Evolutionary conservation across 345 rosid species (phyloP), one percentile per base, ranked within the genome.

Genomic region (Raphanus raphanistrum): DNA sequence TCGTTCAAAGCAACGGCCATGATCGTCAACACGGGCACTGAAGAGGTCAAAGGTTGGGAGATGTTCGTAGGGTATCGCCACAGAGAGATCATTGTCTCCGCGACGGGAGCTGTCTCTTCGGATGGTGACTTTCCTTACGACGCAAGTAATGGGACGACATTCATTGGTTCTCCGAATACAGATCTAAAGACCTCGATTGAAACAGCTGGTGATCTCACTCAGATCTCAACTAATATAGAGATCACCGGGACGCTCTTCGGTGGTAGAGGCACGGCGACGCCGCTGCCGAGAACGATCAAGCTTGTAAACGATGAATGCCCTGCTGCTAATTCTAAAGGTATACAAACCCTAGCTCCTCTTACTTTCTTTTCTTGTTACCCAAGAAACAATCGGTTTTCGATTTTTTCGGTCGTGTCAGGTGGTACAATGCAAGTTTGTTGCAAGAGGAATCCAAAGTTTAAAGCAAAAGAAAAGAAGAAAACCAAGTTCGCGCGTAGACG

Each of bases 181-280:
- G 94, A 93, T 52, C 82, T 95, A 61, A 87, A 88, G 81, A 92
- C 98, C 0, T 76, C 99, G 0, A 83, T 90, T 9, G 91, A 87
- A 1, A 95, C 99, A 0, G 99, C 99, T 0, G 97, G 93, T 2
- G 98, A 95, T 74, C 68, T 45, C 45, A 48, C 63, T 33, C 89
- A 90, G 86, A 90, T 91, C 27, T 72, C 88, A 1, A 86, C 83
- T 1, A 65, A 82, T 79, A 76, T 92, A 8, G 85, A 87, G 73
- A 79, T 95, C 32, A 80, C 78, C 0, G 99, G 99, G 6, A 89
- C 98, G 0, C 83, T 82, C 78, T 95, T 92, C 1, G 99, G 99
- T 2, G 74, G 91, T n/a, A 88, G 61, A 72, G 85, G 88, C 9
- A 75, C 88, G 0, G 87, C 31, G 3, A 74, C 82, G 1, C 98